Evolutionary conservation across 257 asterid genomes (phyloP).

Genomic region (Scutellaria barbata): DNA sequence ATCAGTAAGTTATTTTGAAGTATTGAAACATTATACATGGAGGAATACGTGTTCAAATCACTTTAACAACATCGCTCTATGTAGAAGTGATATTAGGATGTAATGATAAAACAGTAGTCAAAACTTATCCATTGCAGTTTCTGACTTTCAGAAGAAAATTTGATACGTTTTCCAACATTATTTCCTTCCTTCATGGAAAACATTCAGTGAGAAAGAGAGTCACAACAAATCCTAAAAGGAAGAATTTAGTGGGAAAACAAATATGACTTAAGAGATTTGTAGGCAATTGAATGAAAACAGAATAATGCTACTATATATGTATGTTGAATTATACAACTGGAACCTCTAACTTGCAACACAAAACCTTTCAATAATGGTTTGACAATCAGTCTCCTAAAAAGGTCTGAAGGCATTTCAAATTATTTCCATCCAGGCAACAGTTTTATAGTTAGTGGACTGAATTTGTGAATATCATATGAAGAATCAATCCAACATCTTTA

Average conservation of each 20-base stretch:
- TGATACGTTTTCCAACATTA: constrained; percentile 8
- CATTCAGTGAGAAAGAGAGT: not conserved
- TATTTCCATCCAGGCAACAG: not conserved
- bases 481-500: constrained; percentile 2
- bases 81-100: constrained; percentile 1
- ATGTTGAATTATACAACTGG: not conserved
- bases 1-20: no score
- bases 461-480: not conserved
- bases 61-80: not conserved
- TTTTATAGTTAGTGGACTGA: not conserved
- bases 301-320: not conserved
- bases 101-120: constrained; percentile 2
- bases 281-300: not conserved
- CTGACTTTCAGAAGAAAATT: not conserved
- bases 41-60: not conserved
- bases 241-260: not conserved
- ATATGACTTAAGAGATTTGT: not conserved
- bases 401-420: not conserved
- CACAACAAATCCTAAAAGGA: not conserved
- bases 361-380: not conserved
- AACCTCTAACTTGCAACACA: constrained; percentile 1
- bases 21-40: no score
- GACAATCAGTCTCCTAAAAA: not conserved
- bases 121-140: not conserved
- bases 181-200: constrained; percentile 13